These are phyloP conservation scores for Boletellus emodensis DNA, from an alignment of 768 basidiomycete genomes.

Conservation along the genomic window DNA sequence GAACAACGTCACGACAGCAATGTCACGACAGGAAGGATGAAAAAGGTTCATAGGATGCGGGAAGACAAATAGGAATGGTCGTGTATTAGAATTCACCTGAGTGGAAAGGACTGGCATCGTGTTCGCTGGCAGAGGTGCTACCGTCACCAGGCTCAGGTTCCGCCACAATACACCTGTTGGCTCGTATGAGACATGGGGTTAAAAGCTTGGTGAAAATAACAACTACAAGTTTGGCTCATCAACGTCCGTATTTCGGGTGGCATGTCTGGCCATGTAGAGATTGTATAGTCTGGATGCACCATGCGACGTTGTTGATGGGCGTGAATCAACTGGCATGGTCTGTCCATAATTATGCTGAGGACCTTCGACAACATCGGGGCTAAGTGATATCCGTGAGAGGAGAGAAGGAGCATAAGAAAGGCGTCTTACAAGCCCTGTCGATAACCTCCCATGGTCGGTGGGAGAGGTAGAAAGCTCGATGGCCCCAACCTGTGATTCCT, in stretches of 20 bases:
- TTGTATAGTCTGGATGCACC: background rate
- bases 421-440: slow-evolving; percentile 15
- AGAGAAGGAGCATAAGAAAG: background rate
- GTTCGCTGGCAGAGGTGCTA: background rate
- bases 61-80: background rate
- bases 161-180: slow-evolving; percentile 11
- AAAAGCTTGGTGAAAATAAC: slow-evolving; percentile 7
- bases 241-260: background rate
- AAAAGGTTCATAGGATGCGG: slow-evolving; percentile 1
- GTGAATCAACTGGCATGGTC: slow-evolving; percentile 10
- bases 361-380: slow-evolving; percentile 7
- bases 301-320: slow-evolving; percentile 1
- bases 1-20: slow-evolving; percentile 1
- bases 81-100: slow-evolving; percentile 9
- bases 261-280: slow-evolving; percentile 7
- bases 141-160: background rate
- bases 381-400: slow-evolving; percentile 6
- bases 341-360: slow-evolving; percentile 7
- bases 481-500: slow-evolving; percentile 5
- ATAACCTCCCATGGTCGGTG: slow-evolving; percentile 2
- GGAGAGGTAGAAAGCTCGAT: background rate
- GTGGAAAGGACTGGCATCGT: slow-evolving; percentile 1
- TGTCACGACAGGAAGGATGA: background rate
- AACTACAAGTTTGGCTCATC: slow-evolving; percentile 10
- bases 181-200: slow-evolving; percentile 9